Conservation (phyloP, 1,139 yeast genomes). For the Nadsonia starkeyi-henricii region DNA sequence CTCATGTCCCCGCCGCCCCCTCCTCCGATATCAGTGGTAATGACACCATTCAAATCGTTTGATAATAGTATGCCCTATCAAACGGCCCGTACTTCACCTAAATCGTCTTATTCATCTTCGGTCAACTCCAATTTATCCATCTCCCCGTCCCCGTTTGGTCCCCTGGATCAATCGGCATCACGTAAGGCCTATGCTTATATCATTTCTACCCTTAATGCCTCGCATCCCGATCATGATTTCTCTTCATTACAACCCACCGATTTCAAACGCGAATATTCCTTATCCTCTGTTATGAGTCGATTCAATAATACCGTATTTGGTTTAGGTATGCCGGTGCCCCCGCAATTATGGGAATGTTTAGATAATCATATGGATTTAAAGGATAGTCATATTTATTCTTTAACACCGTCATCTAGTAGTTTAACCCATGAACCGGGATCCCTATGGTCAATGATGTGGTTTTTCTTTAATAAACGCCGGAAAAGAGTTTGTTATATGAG, state of each 20-base stretch:
- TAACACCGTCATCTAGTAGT: slow-evolving; percentile 57
- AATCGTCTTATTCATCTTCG: slow-evolving; percentile 2
- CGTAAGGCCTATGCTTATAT: slow-evolving; percentile 82
- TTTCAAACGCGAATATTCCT: slow-evolving; percentile 42
- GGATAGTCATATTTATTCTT: slow-evolving; percentile 64
- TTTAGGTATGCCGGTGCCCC: slow-evolving; percentile 43
- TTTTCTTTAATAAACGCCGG: slow-evolving; percentile 77
- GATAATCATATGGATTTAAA: slow-evolving; percentile 73
- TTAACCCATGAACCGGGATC: slow-evolving; percentile 64
- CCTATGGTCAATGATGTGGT: slow-evolving; percentile 88
- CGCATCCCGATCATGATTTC: slow-evolving; percentile 93
- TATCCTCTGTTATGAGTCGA: slow-evolving; percentile 46
- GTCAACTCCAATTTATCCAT: slow-evolving; percentile 9
- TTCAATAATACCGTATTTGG: slow-evolving; percentile 73
- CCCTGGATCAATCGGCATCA: slow-evolving; percentile 68
- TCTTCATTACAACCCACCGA: slow-evolving; percentile 77
- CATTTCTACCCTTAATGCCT: slow-evolving; percentile 78
- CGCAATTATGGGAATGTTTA: slow-evolving; percentile 81
- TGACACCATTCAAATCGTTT: slow-evolving; percentile 1
- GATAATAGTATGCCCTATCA: slow-evolving; percentile 4
- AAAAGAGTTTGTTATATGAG: slow-evolving; percentile 84
- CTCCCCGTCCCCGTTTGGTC: slow-evolving; percentile 75
- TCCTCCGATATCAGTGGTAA: slow-evolving; percentile 4
- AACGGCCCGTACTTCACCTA: slow-evolving; percentile 2
- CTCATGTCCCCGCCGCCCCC: slow-evolving; percentile 6